Base-by-base conservation (phyloP, 257 asterid species). In the Rehmannia glutinosa region DNA sequence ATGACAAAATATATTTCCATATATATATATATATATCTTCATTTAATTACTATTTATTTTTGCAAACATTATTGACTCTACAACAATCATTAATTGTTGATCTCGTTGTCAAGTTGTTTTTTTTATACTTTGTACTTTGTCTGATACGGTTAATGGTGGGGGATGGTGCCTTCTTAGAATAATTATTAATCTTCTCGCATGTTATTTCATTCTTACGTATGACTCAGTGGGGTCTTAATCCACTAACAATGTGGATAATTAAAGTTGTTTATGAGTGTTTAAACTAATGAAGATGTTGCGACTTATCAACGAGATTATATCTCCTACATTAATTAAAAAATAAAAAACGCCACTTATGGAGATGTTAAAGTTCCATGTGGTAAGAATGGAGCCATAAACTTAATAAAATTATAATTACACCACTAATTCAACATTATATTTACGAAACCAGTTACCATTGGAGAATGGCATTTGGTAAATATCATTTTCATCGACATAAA, bases 231-330 rank as follows among this genome's bases (percentile, higher is more conserved):
- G 69, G 75, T 75, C 82, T 53, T 73, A 69, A 72, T 66, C 88
- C 90, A 84, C 85, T 81, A 64, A 59, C 70, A 59, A 32, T 58
- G 73, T 20, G 66, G 78, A 73, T 59, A 59, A 68, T 38, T 53
- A 24, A 66, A 74, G 71, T 59, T 15, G 63, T 73, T 77, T 69
- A 64, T 62, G 72, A 42, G 70, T 61, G 59, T 54, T 65, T 55
- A 27, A 49, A 17, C 23, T 64, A 64, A 63, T 43, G 3, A 45
- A 52, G 32, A 30, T 62, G 42, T 68, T 58, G 59, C 41, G 69
- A 69, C 66, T 51, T 27, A 17, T 51, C 17, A 45, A 61, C 8
- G 57, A n/a, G n/a, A 54, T 64, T 70, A 3, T 47, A 58, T 47
- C 62, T 11, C 25, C 53, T 24, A n/a, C 41, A 23, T 13, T 33